These are phyloP conservation scores for Erythrobasidium yunnanense DNA, from an alignment of 768 basidiomycete genomes.

Conservation along the genomic window DNA sequence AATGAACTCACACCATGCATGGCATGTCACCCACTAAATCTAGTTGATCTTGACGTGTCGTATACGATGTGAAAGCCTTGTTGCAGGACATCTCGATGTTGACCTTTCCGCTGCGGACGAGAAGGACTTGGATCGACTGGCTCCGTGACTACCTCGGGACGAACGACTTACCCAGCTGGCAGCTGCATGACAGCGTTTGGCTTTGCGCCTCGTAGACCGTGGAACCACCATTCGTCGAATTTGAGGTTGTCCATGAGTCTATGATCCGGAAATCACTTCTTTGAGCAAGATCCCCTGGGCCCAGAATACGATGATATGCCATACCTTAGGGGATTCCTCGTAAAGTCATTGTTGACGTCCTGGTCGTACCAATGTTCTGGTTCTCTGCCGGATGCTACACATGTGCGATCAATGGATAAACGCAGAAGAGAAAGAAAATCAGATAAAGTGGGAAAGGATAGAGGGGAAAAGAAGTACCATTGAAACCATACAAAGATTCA, in stretches of 20 bases:
- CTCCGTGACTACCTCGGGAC: neutral
- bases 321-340: conserved; percentile 2
- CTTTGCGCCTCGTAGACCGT: conserved; percentile 9
- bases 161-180: conserved; percentile 6
- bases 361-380: conserved; percentile 9
- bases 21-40: conserved; percentile 18
- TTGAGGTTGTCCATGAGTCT: conserved; percentile 4
- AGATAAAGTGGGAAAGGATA: neutral
- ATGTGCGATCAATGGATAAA: neutral
- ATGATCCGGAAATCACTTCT: too few species aligned
- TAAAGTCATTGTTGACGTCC: conserved; percentile 11
- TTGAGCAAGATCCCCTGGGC: too few species aligned
- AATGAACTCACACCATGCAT: conserved; percentile 10
- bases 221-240: conserved; percentile 25
- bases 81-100: conserved; percentile 24
- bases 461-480: neutral
- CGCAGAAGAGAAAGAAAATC: neutral
- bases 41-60: neutral
- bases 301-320: too few species aligned
- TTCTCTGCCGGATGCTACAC: neutral
- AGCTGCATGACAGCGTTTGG: conserved; percentile 15
- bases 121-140: neutral
- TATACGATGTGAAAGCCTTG: conserved; percentile 23
- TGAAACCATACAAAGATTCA: conserved; percentile 20
- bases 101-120: neutral